Base-by-base conservation (phyloP, 2,329 filamentous ascomycete species). In the Coniochaeta pulveracea region DNA sequence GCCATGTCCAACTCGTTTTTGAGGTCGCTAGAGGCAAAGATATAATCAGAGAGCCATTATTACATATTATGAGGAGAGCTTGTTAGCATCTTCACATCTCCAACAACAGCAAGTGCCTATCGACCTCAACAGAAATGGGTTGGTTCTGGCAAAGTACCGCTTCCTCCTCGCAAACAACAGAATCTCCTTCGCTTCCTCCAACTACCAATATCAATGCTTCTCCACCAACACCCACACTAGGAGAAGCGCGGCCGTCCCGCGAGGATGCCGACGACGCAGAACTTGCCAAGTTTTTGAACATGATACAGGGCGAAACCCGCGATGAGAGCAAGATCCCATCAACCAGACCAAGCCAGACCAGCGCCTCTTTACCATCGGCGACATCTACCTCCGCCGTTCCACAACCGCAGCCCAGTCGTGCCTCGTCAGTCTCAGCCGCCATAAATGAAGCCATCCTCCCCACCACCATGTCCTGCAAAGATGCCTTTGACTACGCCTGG, bases 401-500 rank as follows among this genome's bases (percentile, higher is more conserved):
- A n/a, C 37, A 42, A 45, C 26, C 40, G 38, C 31, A 39, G 57
- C 17, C 36, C 37, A 8, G 11, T 37, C 21, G 18, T 9, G 40
- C 41, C 29, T 48, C 49, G 35, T n/a, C 57, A 39, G 57, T 63
- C 40, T 56, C 64, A 37, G 55, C 81, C 37, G 71, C 77, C 36
- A 41, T 49, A 31, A 47, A 44, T 44, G 75, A 84, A 43, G 73
- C 77, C 41, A 66, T 85, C 33, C 82, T 91, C 40, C 85, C 85
- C 0, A 77, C 76, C 26, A 75, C 69, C 34, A 91, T 96, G 80
- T 88, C 81, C 49, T 96, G 91, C 65, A 80, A 84, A 33, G 70
- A 80, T 40, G 81, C 86, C 46, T 96, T 98, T 61, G 91, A 98
- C 63, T 71, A 76, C 42, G 88, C 89, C 38, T 95, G 89, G 71